Evolutionary conservation across 805 yeast species (phyloP).

Genomic region (Nakazawaea wickerhamii): DNA sequence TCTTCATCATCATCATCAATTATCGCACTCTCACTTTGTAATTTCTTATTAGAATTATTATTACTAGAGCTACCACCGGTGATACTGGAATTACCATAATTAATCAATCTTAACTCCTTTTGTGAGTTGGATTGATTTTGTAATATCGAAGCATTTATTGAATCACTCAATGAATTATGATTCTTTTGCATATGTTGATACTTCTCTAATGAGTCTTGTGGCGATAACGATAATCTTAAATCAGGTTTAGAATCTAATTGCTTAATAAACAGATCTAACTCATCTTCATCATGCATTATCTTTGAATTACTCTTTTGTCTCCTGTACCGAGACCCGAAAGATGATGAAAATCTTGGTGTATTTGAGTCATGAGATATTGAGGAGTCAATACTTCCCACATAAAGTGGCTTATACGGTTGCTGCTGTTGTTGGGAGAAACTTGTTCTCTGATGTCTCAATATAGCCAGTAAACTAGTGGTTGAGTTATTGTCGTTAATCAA

Average conservation of each 20-base stretch:
- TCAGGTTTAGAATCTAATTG: slow-evolving; percentile 33
- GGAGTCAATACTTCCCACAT: slow-evolving; percentile 16
- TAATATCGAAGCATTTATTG: slow-evolving; percentile 13
- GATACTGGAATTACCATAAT: slow-evolving; percentile 5
- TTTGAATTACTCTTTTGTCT: slow-evolving; percentile 16
- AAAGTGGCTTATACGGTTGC: slow-evolving; percentile 5
- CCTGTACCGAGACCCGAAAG: slow-evolving; percentile 56
- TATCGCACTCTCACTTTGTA: slow-evolving; percentile 26
- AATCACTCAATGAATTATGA: slow-evolving; percentile 17
- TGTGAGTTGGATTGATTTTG: slow-evolving; percentile 7
- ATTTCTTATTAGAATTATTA: not conserved
- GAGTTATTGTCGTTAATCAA: slow-evolving; percentile 45
- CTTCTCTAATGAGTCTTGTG: slow-evolving; percentile 16
- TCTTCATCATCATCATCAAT: slow-evolving; percentile 28
- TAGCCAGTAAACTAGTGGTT: slow-evolving; percentile 48
- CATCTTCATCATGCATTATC: slow-evolving; percentile 22
- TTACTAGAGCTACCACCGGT: not conserved
- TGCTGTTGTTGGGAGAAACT: slow-evolving; percentile 11
- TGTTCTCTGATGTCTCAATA: slow-evolving; percentile 35
- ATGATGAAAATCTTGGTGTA: slow-evolving; percentile 61
- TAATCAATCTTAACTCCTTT: slow-evolving; percentile 7
- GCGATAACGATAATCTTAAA: slow-evolving; percentile 24
- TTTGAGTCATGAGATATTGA: slow-evolving; percentile 19
- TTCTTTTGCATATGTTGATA: slow-evolving; percentile 15
- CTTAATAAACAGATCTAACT: slow-evolving; percentile 28